Evolutionary conservation across 345 rosid genomes (phyloP).

Genomic region (Pugionium dolabratum): DNA sequence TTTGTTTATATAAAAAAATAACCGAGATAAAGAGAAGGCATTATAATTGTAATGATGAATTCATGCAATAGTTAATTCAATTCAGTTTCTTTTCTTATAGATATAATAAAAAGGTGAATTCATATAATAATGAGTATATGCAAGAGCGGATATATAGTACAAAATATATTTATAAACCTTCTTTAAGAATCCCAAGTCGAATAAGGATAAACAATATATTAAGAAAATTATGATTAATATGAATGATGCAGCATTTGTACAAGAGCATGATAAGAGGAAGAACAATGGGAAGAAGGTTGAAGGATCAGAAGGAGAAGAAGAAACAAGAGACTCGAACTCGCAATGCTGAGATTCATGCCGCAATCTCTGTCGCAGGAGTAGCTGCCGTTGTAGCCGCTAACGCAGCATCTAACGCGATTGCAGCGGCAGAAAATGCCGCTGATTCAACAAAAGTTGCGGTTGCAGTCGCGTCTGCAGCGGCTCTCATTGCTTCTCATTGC

Average conservation of each 20-base stretch:
- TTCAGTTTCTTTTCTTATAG: constrained; percentile 2
- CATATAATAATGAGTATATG: background rate
- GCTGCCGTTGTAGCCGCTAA: constrained; percentile 87
- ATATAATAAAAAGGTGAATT: constrained; percentile 13
- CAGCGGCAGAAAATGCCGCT: constrained; percentile 43
- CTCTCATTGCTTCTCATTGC: constrained; percentile 89
- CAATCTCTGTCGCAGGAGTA: constrained; percentile 92
- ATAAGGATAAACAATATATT: background rate
- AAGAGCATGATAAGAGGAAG: constrained; percentile 69
- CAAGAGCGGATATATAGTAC: constrained; percentile 12
- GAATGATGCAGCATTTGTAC: constrained; percentile 55
- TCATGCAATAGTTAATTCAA: constrained; percentile 25
- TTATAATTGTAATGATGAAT: constrained; percentile 30
- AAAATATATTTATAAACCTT: background rate
- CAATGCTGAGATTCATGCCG: constrained; percentile 84
- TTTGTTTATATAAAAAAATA: constrained; percentile 9
- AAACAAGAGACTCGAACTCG: constrained; percentile 83
- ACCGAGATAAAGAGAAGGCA: constrained; percentile 30
- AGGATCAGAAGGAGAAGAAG: constrained; percentile 89
- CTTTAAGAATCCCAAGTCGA: no score
- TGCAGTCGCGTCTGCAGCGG: constrained; percentile 86
- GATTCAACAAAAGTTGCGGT: constrained; percentile 46
- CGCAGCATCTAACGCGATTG: constrained; percentile 59
- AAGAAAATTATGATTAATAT: background rate
- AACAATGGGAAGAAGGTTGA: constrained; percentile 85